Percentiles rank a stretch among this genome's conserved stretches.
Conservation (phyloP, 208 protist genomes). For the Leptomonas pyrrhocoris region DNA sequence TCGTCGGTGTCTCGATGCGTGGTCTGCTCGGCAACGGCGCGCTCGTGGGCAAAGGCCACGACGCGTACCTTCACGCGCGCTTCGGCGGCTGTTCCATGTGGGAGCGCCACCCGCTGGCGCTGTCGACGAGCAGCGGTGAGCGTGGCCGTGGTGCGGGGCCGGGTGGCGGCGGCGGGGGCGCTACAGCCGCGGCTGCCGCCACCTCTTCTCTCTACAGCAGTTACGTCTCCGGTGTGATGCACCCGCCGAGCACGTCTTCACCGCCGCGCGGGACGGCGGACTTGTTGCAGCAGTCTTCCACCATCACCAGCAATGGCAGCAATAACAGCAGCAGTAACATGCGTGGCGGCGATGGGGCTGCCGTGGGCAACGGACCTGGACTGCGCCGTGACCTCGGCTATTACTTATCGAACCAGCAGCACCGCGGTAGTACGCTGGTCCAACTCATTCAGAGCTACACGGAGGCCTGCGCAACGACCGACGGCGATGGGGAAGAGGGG, state of each 20-base stretch:
- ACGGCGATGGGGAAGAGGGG: background rate
- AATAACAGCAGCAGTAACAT: background rate
- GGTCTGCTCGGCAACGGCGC: conserved; percentile 21
- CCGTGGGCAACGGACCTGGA: background rate
- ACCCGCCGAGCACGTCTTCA: background rate
- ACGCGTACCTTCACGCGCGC: conserved; percentile 13
- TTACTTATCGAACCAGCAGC: conserved; percentile 16
- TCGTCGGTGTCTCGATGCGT: conserved; percentile 22
- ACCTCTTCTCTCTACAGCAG: conserved; percentile 24
- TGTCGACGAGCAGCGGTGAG: background rate
- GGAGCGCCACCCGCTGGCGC: conserved; percentile 26
- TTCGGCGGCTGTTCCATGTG: conserved; percentile 21
- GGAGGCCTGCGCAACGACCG: background rate
- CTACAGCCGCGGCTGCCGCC: background rate
- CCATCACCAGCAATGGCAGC: background rate
- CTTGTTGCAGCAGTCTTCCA: no score
- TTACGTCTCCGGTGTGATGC: conserved; percentile 6
- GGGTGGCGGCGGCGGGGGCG: background rate
- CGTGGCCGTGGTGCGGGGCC: background rate
- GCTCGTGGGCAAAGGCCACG: conserved; percentile 9
- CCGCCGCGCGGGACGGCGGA: no score
- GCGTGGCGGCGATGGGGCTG: background rate
- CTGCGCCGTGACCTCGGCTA: conserved; percentile 17
- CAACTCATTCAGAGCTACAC: conserved; percentile 34
- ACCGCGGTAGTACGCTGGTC: conserved; percentile 11